phyloP scores from a whole-genome alignment of 2,329 filamentous ascomycete genomes.

The Fusarium pilosicola region DNA sequence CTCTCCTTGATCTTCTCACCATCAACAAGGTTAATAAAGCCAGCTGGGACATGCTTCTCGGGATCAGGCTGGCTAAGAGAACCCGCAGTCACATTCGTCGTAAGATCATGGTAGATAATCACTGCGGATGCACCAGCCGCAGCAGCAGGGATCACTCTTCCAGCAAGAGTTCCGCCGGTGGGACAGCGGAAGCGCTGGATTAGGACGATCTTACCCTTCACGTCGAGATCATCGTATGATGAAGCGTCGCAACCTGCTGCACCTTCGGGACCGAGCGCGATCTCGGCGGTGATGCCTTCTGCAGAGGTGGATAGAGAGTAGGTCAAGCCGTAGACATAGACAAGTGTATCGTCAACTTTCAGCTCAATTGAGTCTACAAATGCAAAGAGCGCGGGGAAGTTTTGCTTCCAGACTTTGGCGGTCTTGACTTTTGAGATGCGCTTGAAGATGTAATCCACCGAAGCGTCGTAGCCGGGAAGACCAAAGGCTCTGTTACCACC shows the following conservation, averaged over 20 bases:
- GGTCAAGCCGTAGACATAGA: conserved; percentile 36
- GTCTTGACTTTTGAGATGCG: conserved; percentile 53
- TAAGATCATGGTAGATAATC: conserved; percentile 35
- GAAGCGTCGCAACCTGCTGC: conserved; percentile 36
- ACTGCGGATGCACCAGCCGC: conserved; percentile 34
- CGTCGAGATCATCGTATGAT: conserved; percentile 35
- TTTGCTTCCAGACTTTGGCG: conserved; percentile 56
- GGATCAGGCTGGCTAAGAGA: conserved; percentile 38
- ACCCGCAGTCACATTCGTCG: conserved; percentile 33
- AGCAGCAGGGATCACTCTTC: conserved; percentile 33
- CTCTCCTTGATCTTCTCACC: conserved; percentile 53
- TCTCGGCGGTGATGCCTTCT: conserved; percentile 35
- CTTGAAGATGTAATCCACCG: conserved; percentile 60
- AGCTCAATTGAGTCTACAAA: conserved; percentile 52
- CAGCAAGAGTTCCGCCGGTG: conserved; percentile 38
- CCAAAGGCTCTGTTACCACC: conserved; percentile 65
- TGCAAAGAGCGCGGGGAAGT: conserved; percentile 61
- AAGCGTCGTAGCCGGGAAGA: conserved; percentile 59
- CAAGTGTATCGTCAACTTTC: conserved; percentile 40
- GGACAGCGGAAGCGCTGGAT: conserved; percentile 39
- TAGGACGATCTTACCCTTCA: conserved; percentile 42
- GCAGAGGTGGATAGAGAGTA: conserved; percentile 32
- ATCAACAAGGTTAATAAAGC: conserved; percentile 47
- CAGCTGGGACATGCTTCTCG: conserved; percentile 25
- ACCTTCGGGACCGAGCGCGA: conserved; percentile 33